A percentile compares a stretch with the other conserved stretches of the same genome.
These are phyloP conservation scores for Balamuthia mandrillaris DNA, from an alignment of 208 protist genomes.

Conservation along the genomic window DNA sequence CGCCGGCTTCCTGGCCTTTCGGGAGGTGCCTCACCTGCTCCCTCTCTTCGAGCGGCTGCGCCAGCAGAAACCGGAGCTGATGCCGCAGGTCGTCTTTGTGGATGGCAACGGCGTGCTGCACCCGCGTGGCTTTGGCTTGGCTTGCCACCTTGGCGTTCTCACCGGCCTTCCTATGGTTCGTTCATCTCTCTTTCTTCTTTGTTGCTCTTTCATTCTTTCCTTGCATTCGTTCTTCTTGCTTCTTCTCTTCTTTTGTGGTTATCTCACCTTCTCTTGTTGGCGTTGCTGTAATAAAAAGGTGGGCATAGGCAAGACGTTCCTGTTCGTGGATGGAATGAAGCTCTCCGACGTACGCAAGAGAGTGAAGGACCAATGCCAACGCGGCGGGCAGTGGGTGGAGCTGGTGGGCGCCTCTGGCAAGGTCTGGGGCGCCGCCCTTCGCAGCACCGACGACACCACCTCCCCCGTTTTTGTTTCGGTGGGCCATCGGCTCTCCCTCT, in stretches of 20 bases:
- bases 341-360: conserved; percentile 13
- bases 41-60: conserved; percentile 47
- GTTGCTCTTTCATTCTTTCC: no score
- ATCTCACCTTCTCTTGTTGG: neutral
- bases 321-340: conserved; percentile 80
- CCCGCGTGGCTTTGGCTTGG: conserved; percentile 82
- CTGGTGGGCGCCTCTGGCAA: conserved; percentile 51
- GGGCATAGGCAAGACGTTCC: conserved; percentile 82
- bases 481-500: conserved; percentile 80
- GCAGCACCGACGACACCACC: conserved; percentile 44
- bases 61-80: conserved; percentile 43
- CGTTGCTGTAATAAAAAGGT: neutral
- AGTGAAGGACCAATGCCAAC: neutral
- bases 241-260: neutral
- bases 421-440: conserved; percentile 44
- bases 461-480: conserved; percentile 88
- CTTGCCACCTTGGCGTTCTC: conserved; percentile 87
- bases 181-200: conserved; percentile 62
- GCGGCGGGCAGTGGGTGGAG: neutral
- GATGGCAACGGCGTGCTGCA: conserved; percentile 94
- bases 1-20: conserved; percentile 90
- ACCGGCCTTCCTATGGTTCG: conserved; percentile 85
- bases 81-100: conserved; percentile 83
- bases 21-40: conserved; percentile 77
- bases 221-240: neutral